Base-by-base conservation (phyloP, 495 filamentous ascomycete genomes). In the Chaetomium tenue region DNA sequence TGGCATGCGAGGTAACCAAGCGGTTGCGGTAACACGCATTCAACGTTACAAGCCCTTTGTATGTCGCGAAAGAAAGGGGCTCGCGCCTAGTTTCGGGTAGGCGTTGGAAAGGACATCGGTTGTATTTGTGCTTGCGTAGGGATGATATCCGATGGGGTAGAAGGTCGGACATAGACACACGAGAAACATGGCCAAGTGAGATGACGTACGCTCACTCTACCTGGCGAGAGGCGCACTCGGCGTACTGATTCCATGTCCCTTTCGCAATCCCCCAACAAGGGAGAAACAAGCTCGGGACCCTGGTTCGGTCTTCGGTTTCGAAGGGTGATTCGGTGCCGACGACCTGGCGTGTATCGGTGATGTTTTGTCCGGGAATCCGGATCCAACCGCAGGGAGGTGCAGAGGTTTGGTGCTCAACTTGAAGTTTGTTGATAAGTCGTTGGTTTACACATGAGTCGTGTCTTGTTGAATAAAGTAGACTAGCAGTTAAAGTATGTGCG, bases 1-100 rank as follows among this genome's bases (percentile, higher is more conserved):
- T 66, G 59, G 40, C 55, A 37, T 44, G 42, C 54, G 51, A 61
- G 28, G 58, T 61, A 61, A 52, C 58, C 28, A 52, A 40, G 1
- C 46, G n/a, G 30, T 6, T 15, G 20, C 40, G 37, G 55, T 33
- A 1, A 28, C 39, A 44, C 53, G 8, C 5, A 26, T 6, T 25
- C 48, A 9, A 26, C 23, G 48, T 12, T 12, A 51, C 6, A 37
- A 5, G 8, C 16, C 8, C 25, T 23, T 26, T 44, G 40, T 44
- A 18, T 44, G 1, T 44, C 11, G 40, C 2, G 16, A 44, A 15
- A 15, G 39, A 5, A 44, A 44, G 40, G 13, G 40, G 13, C 18
- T 15, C 13, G 8, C 8, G 6, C 13, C 22, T 51, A n/a, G 7
- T 25, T 22, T 13, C 48, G 44, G 44, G 44, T 0, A 9, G 44